Conservation (phyloP, 495 filamentous ascomycete genomes). For the Aspergillus carlsbadensis region DNA sequence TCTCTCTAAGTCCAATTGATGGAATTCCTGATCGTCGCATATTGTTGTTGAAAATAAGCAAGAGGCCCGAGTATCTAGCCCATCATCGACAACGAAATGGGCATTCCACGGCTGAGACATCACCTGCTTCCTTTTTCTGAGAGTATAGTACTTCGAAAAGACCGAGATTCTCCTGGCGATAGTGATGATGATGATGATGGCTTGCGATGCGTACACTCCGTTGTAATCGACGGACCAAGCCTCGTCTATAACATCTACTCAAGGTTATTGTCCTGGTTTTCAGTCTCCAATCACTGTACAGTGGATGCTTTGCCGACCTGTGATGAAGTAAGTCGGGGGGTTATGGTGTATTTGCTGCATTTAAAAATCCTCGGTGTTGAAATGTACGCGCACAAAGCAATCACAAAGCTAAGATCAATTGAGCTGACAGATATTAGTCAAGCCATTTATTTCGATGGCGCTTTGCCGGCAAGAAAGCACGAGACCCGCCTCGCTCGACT, state of each 20-base stretch:
- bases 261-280: constrained; percentile 44
- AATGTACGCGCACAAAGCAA: constrained; percentile 49
- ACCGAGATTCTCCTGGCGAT: too few species aligned
- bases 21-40: too few species aligned
- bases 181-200: neutral
- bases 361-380: constrained; percentile 49
- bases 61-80: neutral
- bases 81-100: constrained; percentile 45
- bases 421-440: constrained; percentile 27
- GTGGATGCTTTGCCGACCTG: constrained; percentile 62
- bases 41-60: too few species aligned
- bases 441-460: constrained; percentile 76
- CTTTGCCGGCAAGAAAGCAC: constrained; percentile 60
- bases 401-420: neutral
- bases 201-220: constrained; percentile 21
- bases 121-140: constrained; percentile 59
- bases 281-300: constrained; percentile 27
- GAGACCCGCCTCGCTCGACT: constrained; percentile 53
- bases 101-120: constrained; percentile 62
- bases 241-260: constrained; percentile 70
- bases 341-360: constrained; percentile 59
- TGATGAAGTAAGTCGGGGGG: constrained; percentile 53
- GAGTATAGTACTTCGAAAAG: constrained; percentile 36
- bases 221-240: constrained; percentile 75
- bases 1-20: too few species aligned